Base-by-base conservation (phyloP, 2,329 filamentous ascomycete species). In the Amauroascus verrucosus region DNA sequence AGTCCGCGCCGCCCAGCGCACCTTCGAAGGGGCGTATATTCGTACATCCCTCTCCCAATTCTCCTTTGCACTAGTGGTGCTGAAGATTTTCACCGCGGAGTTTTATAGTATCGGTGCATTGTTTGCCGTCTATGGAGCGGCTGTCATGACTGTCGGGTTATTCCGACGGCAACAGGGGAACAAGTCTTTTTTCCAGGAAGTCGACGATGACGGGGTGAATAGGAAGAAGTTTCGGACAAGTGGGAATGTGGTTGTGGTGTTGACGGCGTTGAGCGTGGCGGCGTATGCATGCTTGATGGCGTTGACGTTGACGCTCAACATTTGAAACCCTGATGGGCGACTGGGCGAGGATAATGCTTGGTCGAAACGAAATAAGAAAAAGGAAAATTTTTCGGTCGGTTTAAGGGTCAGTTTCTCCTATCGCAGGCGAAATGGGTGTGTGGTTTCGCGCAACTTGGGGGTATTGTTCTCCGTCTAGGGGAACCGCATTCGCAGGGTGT, bases 81-180 rank as follows among this genome's bases (percentile, higher is more conserved):
- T 95, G 61, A 95, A 94, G 73, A 94, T 98, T 70, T 97, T 98
- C 74, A 96, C 89, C 7, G 80, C 84, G 50, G 93, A 97, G 66
- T 97, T 98, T 75, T 97, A 97, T 72, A 83, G 85, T 61, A 95
- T 96, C 58, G 93, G 93, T n/a, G 93, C 93, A 6, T 77, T 98
- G 30, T 96, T 96, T 67, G 90, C 93, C 41, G 83, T 88, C 47
- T 97, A 97, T 65, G 93, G 91, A 11, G 83, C 84, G 2, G 87
- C 88, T 6, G 80, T 98, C 46, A 75, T 97, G 65, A 76, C 87
- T 24, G 88, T 94, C 56, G 86, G 88, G 62, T 75, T 88, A 51
- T 94, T 94, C 70, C 80, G 93, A 54, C 82, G 93, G 51, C 87
- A 90, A 65, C 87, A 96, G 70, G 90, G 93, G 54, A 95, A 97